Evolutionary conservation across 257 asterid species (phyloP), one percentile per base, ranked within the genome.

Genomic region (Solanum gracilifrons): DNA sequence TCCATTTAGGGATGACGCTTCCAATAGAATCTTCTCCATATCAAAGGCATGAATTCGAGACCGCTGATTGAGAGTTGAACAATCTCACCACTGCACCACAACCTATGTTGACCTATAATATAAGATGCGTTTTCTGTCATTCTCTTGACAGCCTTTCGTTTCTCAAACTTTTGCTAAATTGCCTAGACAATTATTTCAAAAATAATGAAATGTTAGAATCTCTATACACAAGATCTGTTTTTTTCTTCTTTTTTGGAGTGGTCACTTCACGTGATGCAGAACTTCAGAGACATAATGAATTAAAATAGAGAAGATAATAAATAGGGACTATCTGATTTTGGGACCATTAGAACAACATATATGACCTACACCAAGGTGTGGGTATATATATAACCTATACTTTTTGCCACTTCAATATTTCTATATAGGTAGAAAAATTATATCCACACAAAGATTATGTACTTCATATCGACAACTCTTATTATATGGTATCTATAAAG

Each of bases 11-110:
- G 3, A 16, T 51, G 60, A 6, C 60, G 0, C 3, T 48, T 0
- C 8, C 0, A 48, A 48, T 2, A 51, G 1, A 51, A 51, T 51
- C 5, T 51, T 51, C 3, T 51, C 9, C 0, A 16, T 51, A 5
- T 2, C 3, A 5, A 48, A 48, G 7, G 9, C 23, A 16, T 0
- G 8, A 51, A 51, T 16, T 0, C 4, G 0, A 51, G 0, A 13
- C 37, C 37, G 7, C 7, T 35, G 37, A 6, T 35, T 35, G 7
- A 35, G 7, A 35, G 37, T 35, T 4, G 6, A 13, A 13, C 2
- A 13, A 1, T 46, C 2, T 13, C 6, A 46, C 6, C 16, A 43
- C 0, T 48, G 60, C 9, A 48, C 21, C 60, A 16, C 1, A 48
- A 48, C 1, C 1, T 13, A 48, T 48, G 60, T 48, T 48, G 5